These are phyloP conservation scores for Lathyrus tuberosus DNA, from an alignment of 306 rosid genomes.

Conservation along the genomic window DNA sequence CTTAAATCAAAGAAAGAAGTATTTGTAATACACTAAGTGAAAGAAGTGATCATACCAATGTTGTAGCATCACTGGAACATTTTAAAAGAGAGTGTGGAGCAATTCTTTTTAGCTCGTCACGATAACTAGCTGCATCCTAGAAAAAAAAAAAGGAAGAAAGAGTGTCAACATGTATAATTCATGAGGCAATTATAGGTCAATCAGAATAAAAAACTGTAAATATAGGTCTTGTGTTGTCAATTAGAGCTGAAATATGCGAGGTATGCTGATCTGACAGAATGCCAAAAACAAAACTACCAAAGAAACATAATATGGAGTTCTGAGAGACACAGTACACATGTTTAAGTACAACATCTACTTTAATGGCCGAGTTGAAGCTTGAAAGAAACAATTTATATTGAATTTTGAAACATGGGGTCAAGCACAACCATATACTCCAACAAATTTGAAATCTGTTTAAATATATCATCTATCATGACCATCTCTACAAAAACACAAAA, in stretches of 20 bases:
- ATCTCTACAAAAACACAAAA: too few relatives aligned
- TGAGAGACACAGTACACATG: not conserved
- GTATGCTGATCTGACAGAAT: slow-evolving; percentile 12
- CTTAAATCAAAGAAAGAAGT: slow-evolving; percentile 27
- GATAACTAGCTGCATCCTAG: slow-evolving; percentile 92
- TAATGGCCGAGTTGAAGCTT: slow-evolving; percentile 14
- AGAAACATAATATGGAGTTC: slow-evolving; percentile 1
- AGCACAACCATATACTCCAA: slow-evolving; percentile 5
- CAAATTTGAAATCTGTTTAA: not conserved
- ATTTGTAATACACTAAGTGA: not conserved
- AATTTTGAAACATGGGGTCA: slow-evolving; percentile 1
- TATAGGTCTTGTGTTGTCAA: slow-evolving; percentile 8
- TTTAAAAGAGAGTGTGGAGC: slow-evolving; percentile 80
- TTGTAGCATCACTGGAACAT: slow-evolving; percentile 90
- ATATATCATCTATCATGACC: not conserved
- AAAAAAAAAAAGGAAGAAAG: not conserved
- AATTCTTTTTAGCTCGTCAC: slow-evolving; percentile 77
- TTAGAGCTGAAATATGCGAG: slow-evolving; percentile 11
- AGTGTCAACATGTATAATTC: slow-evolving; percentile 15
- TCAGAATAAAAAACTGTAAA: slow-evolving; percentile 20
- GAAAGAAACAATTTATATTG: not conserved
- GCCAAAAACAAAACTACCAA: not conserved
- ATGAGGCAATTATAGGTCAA: not conserved
- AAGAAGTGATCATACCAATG: slow-evolving; percentile 57
- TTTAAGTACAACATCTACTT: slow-evolving; percentile 3